Conservation (phyloP, 148 eudicot genomes). For the Rhododendron henanense region DNA sequence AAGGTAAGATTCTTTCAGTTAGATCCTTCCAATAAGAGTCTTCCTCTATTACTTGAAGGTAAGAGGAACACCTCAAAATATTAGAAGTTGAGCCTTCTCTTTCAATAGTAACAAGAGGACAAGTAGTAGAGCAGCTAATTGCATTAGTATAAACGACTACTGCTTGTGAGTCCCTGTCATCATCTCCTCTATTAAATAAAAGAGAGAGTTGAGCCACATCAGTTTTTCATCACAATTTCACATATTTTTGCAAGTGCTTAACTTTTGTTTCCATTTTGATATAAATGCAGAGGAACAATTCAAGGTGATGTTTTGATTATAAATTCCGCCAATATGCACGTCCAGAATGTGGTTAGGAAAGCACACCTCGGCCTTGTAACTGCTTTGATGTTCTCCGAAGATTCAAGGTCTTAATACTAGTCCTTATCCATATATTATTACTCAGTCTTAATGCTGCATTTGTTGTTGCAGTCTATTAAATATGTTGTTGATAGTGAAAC, state of each 20-base stretch:
- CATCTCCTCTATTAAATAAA: not conserved
- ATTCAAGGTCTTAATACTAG: conserved; percentile 32
- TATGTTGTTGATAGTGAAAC: conserved; percentile 6
- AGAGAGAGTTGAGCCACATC: not conserved
- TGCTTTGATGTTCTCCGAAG: conserved; percentile 72
- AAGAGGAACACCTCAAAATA: not conserved
- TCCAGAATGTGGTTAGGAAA: conserved; percentile 48
- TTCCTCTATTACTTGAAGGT: not conserved
- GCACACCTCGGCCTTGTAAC: conserved; percentile 94
- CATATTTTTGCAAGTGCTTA: not conserved
- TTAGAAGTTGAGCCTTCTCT: too few species aligned
- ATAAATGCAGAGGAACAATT: conserved; percentile 72
- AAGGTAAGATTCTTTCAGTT: not conserved
- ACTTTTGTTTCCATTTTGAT: not conserved
- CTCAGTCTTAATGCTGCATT: not conserved
- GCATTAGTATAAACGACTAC: not conserved
- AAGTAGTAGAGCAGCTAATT: not conserved
- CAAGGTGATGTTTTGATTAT: conserved; percentile 66
- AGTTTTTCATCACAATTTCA: not conserved
- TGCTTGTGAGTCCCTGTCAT: not conserved
- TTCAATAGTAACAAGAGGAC: not conserved
- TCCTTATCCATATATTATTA: not conserved
- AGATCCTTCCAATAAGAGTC: not conserved
- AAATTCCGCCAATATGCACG: conserved; percentile 52
- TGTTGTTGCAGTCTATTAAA: not conserved